Evolutionary conservation across 1,139 yeast genomes (phyloP), one percentile per base, ranked within the genome.

Genomic region (Sugiyamaella sp.): DNA sequence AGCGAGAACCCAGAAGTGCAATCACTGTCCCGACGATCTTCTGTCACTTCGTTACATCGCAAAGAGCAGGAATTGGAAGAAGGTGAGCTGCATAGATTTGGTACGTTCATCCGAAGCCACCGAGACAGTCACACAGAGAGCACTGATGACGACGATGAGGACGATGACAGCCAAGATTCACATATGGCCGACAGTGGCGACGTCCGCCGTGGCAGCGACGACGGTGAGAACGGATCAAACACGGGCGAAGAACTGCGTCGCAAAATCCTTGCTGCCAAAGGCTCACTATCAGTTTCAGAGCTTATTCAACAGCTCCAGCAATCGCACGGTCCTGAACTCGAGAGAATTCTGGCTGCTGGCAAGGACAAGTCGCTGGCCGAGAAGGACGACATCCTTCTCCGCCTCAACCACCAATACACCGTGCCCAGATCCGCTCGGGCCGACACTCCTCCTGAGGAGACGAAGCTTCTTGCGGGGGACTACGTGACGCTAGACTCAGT

Each of bases 41-140:
- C 70, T 2, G 41, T 53, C 16, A 59, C 69, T 4, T 64, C 69
- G 5, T 37, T 65, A 25, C 61, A 65, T 41, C 58, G 90, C 19
- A 86, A 82, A 66, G 82, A 80, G 60, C 89, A 86, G 67, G 96
- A 89, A 64, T 82, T 84, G 59, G 97, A 90, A 69, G 97, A 90
- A 74, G 97, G 97, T 60, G 96, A 88, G 65, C 78, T 89, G 58
- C 96, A 89, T 70, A 83, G 86, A 70, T 82, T 89, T 81, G 95
- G 95, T 14, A 60, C 71, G 9, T 64, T 63, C 47, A 59, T 66
- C 37, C 44, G 44, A 21, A 38, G 43, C 24, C 48, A 40, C 21
- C 41, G 50, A 25, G 51, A 37, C 19, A 33, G 44, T 20, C 47
- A 49, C 2, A 45, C 41, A 12, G 52, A 40, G 4, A n/a, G 2